Conservation (phyloP, 306 rosid genomes). For the Comarum palustre region DNA sequence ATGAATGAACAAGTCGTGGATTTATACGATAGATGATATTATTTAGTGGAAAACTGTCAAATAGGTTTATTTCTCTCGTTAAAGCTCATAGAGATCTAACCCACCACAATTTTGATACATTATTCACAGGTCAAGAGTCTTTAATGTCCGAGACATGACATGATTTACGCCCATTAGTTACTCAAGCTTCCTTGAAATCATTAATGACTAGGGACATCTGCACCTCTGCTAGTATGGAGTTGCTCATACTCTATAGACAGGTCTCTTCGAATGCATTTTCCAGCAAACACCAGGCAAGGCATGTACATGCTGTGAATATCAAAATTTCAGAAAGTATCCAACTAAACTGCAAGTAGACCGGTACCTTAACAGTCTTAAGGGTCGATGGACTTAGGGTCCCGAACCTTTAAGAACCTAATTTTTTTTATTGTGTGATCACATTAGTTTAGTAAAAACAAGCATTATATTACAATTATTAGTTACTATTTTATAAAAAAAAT, state of each 20-base stretch:
- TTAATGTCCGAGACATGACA: constrained; percentile 1
- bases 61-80: background rate
- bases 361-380: too few relatives aligned
- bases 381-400: too few relatives aligned
- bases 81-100: background rate
- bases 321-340: constrained; percentile 72
- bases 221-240: constrained; percentile 48
- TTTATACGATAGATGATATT: background rate
- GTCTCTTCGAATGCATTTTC: constrained; percentile 36
- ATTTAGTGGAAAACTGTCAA: background rate
- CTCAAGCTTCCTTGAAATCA: constrained; percentile 44
- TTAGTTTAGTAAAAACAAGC: too few relatives aligned
- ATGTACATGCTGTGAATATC: constrained; percentile 46
- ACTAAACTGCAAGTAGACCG: constrained; percentile 87
- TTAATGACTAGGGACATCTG: constrained; percentile 41
- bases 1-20: background rate
- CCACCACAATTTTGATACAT: background rate
- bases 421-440: too few relatives aligned
- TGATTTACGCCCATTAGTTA: background rate
- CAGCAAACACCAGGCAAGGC: constrained; percentile 60
- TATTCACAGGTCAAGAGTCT: background rate
- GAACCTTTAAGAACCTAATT: too few relatives aligned
- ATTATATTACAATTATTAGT: too few relatives aligned
- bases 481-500: too few relatives aligned
- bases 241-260: constrained; percentile 60